Evolutionary conservation across 805 yeast genomes (phyloP).

Genomic region (Candida andamanensis): DNA sequence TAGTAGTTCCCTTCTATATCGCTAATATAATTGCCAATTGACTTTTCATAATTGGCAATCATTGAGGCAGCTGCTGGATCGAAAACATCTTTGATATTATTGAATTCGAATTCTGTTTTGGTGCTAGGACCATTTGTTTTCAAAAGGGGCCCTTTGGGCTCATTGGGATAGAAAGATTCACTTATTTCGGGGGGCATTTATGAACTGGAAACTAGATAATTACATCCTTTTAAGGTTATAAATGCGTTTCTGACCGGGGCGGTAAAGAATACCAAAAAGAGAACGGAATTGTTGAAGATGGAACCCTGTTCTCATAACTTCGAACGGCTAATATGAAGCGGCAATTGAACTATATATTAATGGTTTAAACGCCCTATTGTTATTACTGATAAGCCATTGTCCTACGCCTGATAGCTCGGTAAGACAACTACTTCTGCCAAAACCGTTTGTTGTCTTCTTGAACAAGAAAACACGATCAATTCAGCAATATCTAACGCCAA

Average conservation of each 20-base stretch:
- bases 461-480: conserved; percentile 1
- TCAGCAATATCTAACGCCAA: conserved; percentile 1
- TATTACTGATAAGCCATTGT: no score
- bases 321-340: no score
- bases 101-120: conserved; percentile 23
- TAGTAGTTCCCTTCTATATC: conserved; percentile 35
- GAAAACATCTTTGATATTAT: conserved; percentile 26
- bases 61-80: conserved; percentile 35
- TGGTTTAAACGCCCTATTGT: no score
- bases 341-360: no score
- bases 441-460: conserved; percentile 1
- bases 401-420: background rate
- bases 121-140: conserved; percentile 7
- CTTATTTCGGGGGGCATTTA: conserved; percentile 1
- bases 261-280: no score
- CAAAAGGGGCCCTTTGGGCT: conserved; percentile 23
- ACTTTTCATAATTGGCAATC: conserved; percentile 30
- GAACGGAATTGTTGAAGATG: no score
- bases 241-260: no score
- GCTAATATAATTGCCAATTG: conserved; percentile 33
- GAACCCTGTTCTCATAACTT: no score
- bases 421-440: conserved; percentile 1
- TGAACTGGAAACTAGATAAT: background rate
- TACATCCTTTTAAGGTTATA: no score
- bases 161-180: conserved; percentile 21